Conservation (phyloP, 2,329 filamentous ascomycete species). For the Aspergillus oerlinghausenensis region DNA sequence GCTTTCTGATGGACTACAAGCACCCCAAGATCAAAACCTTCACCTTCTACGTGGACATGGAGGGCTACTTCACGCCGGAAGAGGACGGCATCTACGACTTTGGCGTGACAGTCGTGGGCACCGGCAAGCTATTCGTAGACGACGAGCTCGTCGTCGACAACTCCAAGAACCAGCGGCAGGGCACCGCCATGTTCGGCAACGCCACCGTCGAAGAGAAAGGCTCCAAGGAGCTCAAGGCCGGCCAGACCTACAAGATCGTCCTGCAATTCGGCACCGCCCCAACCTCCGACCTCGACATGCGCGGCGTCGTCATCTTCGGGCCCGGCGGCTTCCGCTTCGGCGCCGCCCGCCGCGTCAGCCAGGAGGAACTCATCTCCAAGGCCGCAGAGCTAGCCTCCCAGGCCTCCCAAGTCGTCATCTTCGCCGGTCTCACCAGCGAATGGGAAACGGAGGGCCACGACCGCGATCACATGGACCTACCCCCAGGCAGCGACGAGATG, state of each 20-base stretch:
- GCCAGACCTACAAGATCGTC: conserved; percentile 54
- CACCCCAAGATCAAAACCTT: conserved; percentile 50
- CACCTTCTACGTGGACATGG: conserved; percentile 58
- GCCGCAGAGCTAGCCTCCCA: conserved; percentile 64
- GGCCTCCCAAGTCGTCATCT: conserved; percentile 73
- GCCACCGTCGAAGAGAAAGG: conserved; percentile 62
- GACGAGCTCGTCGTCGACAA: conserved; percentile 62
- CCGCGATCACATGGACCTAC: conserved; percentile 54
- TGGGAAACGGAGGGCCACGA: conserved; percentile 75
- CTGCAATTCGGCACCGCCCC: conserved; percentile 59
- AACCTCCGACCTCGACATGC: conserved; percentile 52
- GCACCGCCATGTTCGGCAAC: conserved; percentile 61
- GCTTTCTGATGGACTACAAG: conserved; percentile 52
- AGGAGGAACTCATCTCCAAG: conserved; percentile 57
- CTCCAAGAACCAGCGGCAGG: conserved; percentile 57
- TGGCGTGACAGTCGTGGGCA: conserved; percentile 62
- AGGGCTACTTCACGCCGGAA: conserved; percentile 57
- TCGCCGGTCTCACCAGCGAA: conserved; percentile 72
- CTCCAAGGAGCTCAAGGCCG: conserved; percentile 53
- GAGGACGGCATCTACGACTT: conserved; percentile 61
- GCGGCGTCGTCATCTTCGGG: conserved; percentile 48
- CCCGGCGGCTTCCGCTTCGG: conserved; percentile 61
- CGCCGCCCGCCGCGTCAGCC: conserved; percentile 54
- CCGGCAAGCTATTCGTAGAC: conserved; percentile 61
- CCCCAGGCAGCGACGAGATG: conserved; percentile 51